These are phyloP conservation scores for Coffea humblotiana DNA, from an alignment of 305 asterid species.

Conservation along the genomic window DNA sequence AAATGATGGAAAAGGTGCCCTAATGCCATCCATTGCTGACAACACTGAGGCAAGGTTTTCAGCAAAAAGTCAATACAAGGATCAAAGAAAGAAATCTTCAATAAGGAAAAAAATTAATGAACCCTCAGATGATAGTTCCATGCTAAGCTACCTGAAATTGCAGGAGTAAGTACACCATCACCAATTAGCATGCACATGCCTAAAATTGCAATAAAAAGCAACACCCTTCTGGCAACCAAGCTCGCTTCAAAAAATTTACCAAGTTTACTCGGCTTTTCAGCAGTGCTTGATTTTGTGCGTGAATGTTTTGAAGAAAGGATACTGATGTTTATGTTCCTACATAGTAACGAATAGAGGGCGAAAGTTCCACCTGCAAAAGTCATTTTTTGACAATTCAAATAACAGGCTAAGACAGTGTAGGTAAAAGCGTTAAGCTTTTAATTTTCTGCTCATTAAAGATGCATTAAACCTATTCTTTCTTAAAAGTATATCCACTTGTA, in stretches of 20 bases:
- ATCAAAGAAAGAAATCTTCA: background rate
- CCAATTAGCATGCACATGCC: conserved; percentile 55
- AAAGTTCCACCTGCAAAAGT: conserved; percentile 41
- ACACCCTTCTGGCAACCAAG: conserved; percentile 42
- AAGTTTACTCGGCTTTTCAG: conserved; percentile 30
- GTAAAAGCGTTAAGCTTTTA: background rate
- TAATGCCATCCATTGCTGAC: conserved; percentile 47
- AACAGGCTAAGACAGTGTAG: background rate
- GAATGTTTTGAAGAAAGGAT: conserved; percentile 32
- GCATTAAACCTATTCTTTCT: background rate
- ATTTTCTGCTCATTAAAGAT: background rate
- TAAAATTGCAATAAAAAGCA: conserved; percentile 45
- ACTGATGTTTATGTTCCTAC: conserved; percentile 43
- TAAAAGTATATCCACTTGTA: background rate
- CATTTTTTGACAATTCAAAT: conserved; percentile 4
- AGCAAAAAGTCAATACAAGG: background rate
- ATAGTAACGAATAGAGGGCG: conserved; percentile 46
- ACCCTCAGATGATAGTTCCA: background rate
- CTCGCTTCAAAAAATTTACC: conserved; percentile 45
- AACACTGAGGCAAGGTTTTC: conserved; percentile 27
- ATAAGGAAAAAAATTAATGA: background rate
- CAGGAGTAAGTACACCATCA: conserved; percentile 52
- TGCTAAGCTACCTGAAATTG: conserved; percentile 41
- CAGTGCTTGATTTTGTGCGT: conserved; percentile 18
- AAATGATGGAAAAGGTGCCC: conserved; percentile 41